phyloP scores from a whole-genome alignment of 2,329 filamentous ascomycete genomes.

The Juglanconis sp. region DNA sequence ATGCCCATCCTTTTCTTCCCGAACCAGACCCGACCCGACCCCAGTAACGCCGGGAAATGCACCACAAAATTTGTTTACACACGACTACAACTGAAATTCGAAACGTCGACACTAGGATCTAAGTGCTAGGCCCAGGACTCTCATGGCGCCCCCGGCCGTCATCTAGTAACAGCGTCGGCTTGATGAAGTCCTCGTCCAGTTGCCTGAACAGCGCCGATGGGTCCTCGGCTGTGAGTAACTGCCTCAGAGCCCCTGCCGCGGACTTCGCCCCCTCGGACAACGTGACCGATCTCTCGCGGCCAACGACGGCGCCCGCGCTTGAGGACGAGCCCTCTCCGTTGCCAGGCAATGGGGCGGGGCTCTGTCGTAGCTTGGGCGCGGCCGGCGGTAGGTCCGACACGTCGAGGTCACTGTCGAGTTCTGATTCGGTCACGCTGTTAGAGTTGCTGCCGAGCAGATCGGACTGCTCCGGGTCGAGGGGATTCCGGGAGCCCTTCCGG shows the following conservation, averaged over 20 bases:
- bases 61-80: conserved; percentile 5
- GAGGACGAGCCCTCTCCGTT: conserved; percentile 18
- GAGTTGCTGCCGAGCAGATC: conserved; percentile 49
- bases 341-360: conserved; percentile 31
- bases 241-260: conserved; percentile 63
- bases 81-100: neutral
- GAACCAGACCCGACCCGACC: too few species aligned
- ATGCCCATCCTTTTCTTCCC: too few species aligned
- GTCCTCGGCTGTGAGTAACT: conserved; percentile 81
- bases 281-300: conserved; percentile 26
- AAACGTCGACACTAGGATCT: neutral
- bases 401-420: conserved; percentile 63
- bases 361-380: conserved; percentile 42
- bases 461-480: conserved; percentile 51
- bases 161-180: conserved; percentile 83
- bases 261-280: conserved; percentile 22
- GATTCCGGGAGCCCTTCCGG: conserved; percentile 48
- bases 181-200: conserved; percentile 93
- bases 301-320: neutral
- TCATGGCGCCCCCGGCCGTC: conserved; percentile 43
- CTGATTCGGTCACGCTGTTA: conserved; percentile 50
- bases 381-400: conserved; percentile 64
- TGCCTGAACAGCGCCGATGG: conserved; percentile 87
- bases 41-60: conserved; percentile 7
- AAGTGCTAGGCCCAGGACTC: conserved; percentile 19